Percentiles rank a stretch among this genome's conserved stretches.
phyloP scores from a whole-genome alignment of 352 stramenopile genomes.

The Lagenidium sp. region DNA sequence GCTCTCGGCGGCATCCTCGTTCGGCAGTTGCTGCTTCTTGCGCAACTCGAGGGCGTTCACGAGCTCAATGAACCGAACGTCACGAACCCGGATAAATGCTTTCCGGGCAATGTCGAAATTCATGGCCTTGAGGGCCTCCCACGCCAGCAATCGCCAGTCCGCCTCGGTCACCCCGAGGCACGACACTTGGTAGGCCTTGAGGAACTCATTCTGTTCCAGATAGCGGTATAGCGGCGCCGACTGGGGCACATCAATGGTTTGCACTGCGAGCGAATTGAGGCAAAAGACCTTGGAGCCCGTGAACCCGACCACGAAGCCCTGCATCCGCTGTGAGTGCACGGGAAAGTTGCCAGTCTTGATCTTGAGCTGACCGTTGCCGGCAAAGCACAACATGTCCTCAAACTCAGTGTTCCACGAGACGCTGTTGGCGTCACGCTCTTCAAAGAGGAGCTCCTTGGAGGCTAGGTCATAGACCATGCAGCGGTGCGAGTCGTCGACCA shows the following conservation, averaged over 20 bases:
- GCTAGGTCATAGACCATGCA: conserved; percentile 89
- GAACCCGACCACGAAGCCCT: conserved; percentile 91
- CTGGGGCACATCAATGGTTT: conserved; percentile 90
- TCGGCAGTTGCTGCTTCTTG: conserved; percentile 48
- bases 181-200: conserved; percentile 82
- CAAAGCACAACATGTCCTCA: conserved; percentile 94
- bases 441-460: conserved; percentile 86
- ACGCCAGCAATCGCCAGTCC: conserved; percentile 83
- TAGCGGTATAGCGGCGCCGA: conserved; percentile 84
- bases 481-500: conserved; percentile 87
- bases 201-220: conserved; percentile 86
- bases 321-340: conserved; percentile 85
- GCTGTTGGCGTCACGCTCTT: conserved; percentile 79
- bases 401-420: conserved; percentile 93
- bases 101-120: conserved; percentile 74
- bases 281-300: conserved; percentile 90
- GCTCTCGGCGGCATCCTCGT: conserved; percentile 15
- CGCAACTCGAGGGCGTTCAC: conserved; percentile 78
- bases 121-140: conserved; percentile 82
- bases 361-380: conserved; percentile 78
- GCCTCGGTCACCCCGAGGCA: conserved; percentile 92
- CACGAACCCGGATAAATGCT: conserved; percentile 85
- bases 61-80: conserved; percentile 90
- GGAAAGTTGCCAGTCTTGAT: conserved; percentile 89
- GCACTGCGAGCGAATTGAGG: conserved; percentile 77